Conservation (phyloP, 2,329 filamentous ascomycete genomes). For the Lachnellula arida region DNA sequence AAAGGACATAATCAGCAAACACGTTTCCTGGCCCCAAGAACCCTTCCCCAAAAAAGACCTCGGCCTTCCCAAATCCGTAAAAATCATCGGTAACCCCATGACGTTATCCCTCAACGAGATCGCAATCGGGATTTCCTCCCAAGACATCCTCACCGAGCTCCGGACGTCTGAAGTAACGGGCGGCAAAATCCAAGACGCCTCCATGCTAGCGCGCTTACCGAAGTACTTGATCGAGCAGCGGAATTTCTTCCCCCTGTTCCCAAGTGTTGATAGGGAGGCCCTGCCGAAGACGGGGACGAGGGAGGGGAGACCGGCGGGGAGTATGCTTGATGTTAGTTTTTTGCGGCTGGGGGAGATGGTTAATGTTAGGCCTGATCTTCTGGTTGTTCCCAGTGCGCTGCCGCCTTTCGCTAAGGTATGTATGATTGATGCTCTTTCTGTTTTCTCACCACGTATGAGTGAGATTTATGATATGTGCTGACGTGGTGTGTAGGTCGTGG, state of each 20-base stretch:
- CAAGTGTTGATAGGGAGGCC: constrained; percentile 64
- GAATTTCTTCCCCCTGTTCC: constrained; percentile 87
- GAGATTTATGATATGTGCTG: no score
- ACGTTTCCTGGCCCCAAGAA: constrained; percentile 83
- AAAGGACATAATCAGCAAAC: constrained; percentile 74
- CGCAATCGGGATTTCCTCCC: constrained; percentile 73
- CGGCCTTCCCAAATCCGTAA: constrained; percentile 70
- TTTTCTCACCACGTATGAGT: not conserved
- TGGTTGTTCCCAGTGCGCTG: constrained; percentile 77
- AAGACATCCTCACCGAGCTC: constrained; percentile 81
- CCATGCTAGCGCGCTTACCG: constrained; percentile 56
- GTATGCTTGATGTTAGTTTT: constrained; percentile 78
- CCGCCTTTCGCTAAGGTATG: constrained; percentile 83
- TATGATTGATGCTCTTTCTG: not conserved
- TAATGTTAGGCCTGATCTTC: constrained; percentile 76
- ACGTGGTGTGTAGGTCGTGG: constrained; percentile 62
- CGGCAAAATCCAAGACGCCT: constrained; percentile 45
- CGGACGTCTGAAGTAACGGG: constrained; percentile 66
- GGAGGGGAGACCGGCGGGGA: constrained; percentile 61
- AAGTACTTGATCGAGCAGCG: constrained; percentile 82
- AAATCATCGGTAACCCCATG: constrained; percentile 85
- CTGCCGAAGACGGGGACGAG: constrained; percentile 61
- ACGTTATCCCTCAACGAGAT: constrained; percentile 84
- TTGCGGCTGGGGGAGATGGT: constrained; percentile 88
- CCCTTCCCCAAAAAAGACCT: constrained; percentile 66